Evolutionary conservation across 306 rosid genomes (phyloP), one percentile per base, ranked within the genome.

Genomic region (Vigna unguiculata): DNA sequence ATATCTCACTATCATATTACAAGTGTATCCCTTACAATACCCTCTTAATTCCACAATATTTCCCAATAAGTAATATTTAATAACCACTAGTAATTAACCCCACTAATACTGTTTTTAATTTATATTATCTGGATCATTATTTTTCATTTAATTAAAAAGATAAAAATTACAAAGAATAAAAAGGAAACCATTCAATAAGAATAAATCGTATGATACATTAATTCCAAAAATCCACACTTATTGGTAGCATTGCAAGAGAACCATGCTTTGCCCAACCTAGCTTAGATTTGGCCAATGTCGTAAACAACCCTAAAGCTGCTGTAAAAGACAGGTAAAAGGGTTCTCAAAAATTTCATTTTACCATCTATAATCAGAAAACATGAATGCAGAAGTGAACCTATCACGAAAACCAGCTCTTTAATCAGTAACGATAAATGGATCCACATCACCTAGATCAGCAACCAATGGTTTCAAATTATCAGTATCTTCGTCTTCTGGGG

Each of bases 381-480:
- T 52, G 69, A 52, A 5, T 62, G 58, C 47, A 69, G 14, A 64
- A 78, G 34, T 59, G 54, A 73, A 68, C 59, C 78, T 67, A 72
- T 46, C 61, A 70, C 11, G 47, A 81, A 46, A 55, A 64, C 53
- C 49, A 36, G 51, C 48, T 4, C 48, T 77, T 79, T 78, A 95
- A 69, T 92, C 99, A 49, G 93, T 91, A 52, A 70, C 80, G 93
- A 92, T 88, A 76, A 90, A 95, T 45, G 99, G 99, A 78, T 92
- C 99, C 58, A 87, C 88, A 66, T 92, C 99, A 52, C 99, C 99
- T 8, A 89, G 96, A 67, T 90, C 90, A 66, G 99, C 99, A 41
- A 95, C 86, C 74, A 89, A 53, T 10, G 97, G 93, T 76, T 88
- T 70, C 85, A 95, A 76, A 58, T 60, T 78, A 59, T 80, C 58